Conservation (phyloP, 2,329 filamentous ascomycete species). For the Clathrospora elynae region DNA sequence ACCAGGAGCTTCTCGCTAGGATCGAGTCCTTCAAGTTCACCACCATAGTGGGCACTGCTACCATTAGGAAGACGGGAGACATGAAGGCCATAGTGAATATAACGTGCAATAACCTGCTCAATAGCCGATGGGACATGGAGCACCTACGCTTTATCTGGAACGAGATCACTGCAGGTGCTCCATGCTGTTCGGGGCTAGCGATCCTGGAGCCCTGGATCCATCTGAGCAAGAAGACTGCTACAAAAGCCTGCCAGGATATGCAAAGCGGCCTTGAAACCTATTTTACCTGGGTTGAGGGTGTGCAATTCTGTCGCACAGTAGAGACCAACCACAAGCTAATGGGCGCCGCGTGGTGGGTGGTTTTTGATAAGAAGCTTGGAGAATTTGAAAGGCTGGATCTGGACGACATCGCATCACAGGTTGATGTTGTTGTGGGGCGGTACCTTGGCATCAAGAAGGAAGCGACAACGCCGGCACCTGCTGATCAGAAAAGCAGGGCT, state of each 20-base stretch:
- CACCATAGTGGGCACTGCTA: not conserved
- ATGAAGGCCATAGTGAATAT: not conserved
- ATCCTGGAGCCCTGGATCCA: not conserved
- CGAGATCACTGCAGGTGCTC: not conserved
- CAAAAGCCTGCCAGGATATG: slow-evolving; percentile 3
- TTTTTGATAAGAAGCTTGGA: not conserved
- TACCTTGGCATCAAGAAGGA: not conserved
- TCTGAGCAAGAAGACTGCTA: not conserved
- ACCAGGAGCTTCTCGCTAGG: not conserved
- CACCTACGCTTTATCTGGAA: not conserved
- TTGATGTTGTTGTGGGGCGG: not conserved
- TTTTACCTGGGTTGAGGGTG: not conserved
- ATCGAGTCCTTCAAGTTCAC: slow-evolving; percentile 7
- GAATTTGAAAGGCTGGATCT: slow-evolving; percentile 1
- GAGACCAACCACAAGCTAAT: not conserved
- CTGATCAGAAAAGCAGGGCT: not conserved
- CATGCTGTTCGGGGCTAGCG: not conserved
- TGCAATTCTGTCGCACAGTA: not conserved
- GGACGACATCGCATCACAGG: not conserved
- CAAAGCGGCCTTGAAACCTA: not conserved
- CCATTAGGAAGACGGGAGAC: not conserved
- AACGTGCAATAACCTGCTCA: slow-evolving; percentile 5
- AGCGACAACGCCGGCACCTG: not conserved
- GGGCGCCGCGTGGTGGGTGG: not conserved
- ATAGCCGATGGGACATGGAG: slow-evolving; percentile 5